Percentiles rank a stretch among this genome's conserved stretches.
phyloP scores from a whole-genome alignment of 345 rosid genomes.

The Aquilaria sinensis region DNA sequence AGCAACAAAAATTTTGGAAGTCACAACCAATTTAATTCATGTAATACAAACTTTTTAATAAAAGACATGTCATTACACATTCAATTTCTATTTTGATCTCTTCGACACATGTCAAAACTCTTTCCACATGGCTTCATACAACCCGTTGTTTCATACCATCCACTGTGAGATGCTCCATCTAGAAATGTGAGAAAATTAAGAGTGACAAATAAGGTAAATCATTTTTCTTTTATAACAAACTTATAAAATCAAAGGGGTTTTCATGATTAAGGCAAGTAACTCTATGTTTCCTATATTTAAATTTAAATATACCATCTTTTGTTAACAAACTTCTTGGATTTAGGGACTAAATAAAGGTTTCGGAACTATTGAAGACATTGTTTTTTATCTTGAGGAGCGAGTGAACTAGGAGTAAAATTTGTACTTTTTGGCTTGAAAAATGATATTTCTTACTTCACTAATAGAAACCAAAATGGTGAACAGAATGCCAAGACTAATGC shows the following conservation, averaged over 20 bases:
- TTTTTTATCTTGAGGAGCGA: too few relatives aligned
- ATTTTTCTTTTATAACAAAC: too few relatives aligned
- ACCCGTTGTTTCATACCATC: constrained; percentile 35
- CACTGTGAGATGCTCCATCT: constrained; percentile 48
- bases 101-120: constrained; percentile 68
- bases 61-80: constrained; percentile 18
- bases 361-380: too few relatives aligned
- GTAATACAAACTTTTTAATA: neutral
- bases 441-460: too few relatives aligned
- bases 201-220: constrained; percentile 11
- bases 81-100: constrained; percentile 58
- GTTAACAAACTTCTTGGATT: constrained; percentile 62
- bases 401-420: too few relatives aligned
- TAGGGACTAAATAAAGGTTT: too few relatives aligned
- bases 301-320: constrained; percentile 51
- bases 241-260: too few relatives aligned
- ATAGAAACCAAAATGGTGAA: too few relatives aligned
- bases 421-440: too few relatives aligned
- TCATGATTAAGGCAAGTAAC: too few relatives aligned
- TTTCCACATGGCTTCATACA: constrained; percentile 57
- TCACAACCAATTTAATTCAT: neutral
- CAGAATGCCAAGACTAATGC: too few relatives aligned
- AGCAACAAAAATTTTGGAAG: constrained; percentile 10
- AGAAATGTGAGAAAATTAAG: constrained; percentile 8
- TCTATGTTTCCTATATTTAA: too few relatives aligned